Conservation (phyloP, 768 basidiomycete genomes). For the Tulasnella sp. region DNA sequence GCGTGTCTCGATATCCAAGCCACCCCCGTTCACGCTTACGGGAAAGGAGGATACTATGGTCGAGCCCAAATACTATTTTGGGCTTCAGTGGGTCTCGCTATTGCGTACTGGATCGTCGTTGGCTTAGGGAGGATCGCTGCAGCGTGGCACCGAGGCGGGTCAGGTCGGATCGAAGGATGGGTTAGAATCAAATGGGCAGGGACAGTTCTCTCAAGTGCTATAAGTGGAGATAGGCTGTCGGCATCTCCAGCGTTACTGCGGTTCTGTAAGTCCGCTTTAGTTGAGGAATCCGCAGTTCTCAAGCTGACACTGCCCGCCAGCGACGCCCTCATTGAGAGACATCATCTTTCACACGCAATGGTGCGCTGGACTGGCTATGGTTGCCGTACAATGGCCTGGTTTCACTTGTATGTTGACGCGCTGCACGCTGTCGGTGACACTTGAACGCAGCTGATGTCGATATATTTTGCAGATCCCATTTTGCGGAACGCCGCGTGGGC, state of each 20-base stretch:
- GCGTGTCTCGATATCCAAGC: slow-evolving; percentile 75
- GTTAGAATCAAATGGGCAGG: slow-evolving; percentile 75
- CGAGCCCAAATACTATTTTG: slow-evolving; percentile 65
- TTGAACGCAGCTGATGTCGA: neutral
- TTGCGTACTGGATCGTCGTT: slow-evolving; percentile 78
- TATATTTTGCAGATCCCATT: slow-evolving; percentile 68
- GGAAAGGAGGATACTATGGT: slow-evolving; percentile 53
- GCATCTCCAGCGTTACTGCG: slow-evolving; percentile 81
- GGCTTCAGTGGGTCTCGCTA: slow-evolving; percentile 66
- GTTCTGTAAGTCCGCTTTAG: slow-evolving; percentile 62
- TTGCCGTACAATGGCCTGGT: slow-evolving; percentile 91
- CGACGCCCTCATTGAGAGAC: slow-evolving; percentile 89
- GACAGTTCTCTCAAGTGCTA: slow-evolving; percentile 87
- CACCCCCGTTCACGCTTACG: slow-evolving; percentile 54
- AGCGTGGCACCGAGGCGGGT: slow-evolving; percentile 76
- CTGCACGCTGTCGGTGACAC: neutral
- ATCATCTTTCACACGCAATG: slow-evolving; percentile 92
- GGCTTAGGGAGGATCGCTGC: slow-evolving; percentile 76
- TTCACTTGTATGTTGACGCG: slow-evolving; percentile 68
- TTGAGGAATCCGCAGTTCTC: slow-evolving; percentile 24
- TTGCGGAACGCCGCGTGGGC: slow-evolving; percentile 88
- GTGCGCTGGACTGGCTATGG: slow-evolving; percentile 71
- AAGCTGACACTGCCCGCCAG: slow-evolving; percentile 43
- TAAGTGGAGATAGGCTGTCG: slow-evolving; percentile 86
- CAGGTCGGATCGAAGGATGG: slow-evolving; percentile 56